These are phyloP conservation scores for Phlebopus sp. DNA, from an alignment of 1,284 basidiomycete genomes.

Conservation along the genomic window DNA sequence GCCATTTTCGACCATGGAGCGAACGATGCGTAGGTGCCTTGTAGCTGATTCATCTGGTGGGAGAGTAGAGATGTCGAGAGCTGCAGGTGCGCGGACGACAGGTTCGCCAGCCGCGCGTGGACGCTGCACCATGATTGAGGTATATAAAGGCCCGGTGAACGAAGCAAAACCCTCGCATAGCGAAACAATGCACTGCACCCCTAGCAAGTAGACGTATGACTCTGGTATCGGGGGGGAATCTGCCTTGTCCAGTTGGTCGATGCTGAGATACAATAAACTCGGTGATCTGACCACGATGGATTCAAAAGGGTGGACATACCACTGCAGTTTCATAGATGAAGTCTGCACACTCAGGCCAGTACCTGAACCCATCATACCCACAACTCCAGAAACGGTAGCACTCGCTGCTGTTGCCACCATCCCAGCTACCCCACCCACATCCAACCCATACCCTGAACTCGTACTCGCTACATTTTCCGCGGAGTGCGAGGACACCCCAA, in stretches of 20 bases:
- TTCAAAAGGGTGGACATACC: slow-evolving; percentile 44
- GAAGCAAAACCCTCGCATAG: slow-evolving; percentile 86
- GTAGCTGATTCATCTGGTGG: slow-evolving; percentile 56
- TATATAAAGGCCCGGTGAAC: slow-evolving; percentile 71
- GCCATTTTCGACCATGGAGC: slow-evolving; percentile 78
- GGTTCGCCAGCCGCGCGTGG: slow-evolving; percentile 66
- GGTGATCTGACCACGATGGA: neutral
- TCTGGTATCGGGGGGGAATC: slow-evolving; percentile 92
- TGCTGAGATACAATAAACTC: slow-evolving; percentile 46
- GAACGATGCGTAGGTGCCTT: slow-evolving; percentile 56
- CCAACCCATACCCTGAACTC: slow-evolving; percentile 44
- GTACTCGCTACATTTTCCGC: slow-evolving; percentile 35
- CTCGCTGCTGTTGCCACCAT: slow-evolving; percentile 83
- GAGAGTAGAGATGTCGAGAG: slow-evolving; percentile 63
- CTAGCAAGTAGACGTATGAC: slow-evolving; percentile 88
- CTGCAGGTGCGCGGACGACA: slow-evolving; percentile 66
- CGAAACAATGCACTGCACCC: slow-evolving; percentile 84
- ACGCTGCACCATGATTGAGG: slow-evolving; percentile 60
- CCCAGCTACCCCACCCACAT: slow-evolving; percentile 74
- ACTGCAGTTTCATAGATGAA: slow-evolving; percentile 83
- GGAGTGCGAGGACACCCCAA: slow-evolving; percentile 52
- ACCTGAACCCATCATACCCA: slow-evolving; percentile 66
- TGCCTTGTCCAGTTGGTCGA: slow-evolving; percentile 94
- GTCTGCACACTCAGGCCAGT: slow-evolving; percentile 67
- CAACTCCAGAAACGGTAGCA: slow-evolving; percentile 72